Evolutionary conservation across 2,329 filamentous ascomycete genomes (phyloP), one percentile per base, ranked within the genome.

Genomic region (Colletotrichum echinochloae): DNA sequence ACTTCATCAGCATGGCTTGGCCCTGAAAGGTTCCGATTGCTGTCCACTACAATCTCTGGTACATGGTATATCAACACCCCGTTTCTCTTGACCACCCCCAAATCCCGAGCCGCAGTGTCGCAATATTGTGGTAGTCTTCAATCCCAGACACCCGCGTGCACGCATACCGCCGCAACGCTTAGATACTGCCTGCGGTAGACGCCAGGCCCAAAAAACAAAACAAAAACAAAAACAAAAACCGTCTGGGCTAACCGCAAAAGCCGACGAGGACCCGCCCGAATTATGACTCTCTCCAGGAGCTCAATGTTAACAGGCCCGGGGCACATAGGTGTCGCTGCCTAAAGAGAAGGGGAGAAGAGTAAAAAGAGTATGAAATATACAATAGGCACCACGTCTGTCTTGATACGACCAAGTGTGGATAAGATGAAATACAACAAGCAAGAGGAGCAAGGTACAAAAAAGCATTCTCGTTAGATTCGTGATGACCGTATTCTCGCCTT

Each of bases 241-340:
- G 33, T 20, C 39, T 51, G 39, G 44, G 26, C 60, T 26, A 16
- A 48, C 26, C 46, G 52, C 39, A 57, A 48, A 66, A 41, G 44
- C 44, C 44, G 54, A 46, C 54, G 56, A 66, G 52, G 20, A 66
- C 55, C 72, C 59, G 37, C 46, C 52, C 68, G 20, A 23, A 63
- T 66, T 67, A 65, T 72, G 46, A 56, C 62, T 49, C 70, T 60
- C 66, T 62, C 72, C 72, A 65, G 65, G 65, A 70, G 71, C 60
- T 30, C 41, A 49, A 39, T 65, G 62, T 41, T 48, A 62, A 64
- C 26, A 37, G 39, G 37, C 30, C 28, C 39, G 16, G 16, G 39
- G 41, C 57, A 44, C 37, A 8, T 18, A 48, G 4, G 18, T 37
- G 51, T 16, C 23, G 51, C 26, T 1, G 20, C 26, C 49, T 5